Conservation (phyloP, 2,329 filamentous ascomycete species). For the Penicillium sp. region DNA sequence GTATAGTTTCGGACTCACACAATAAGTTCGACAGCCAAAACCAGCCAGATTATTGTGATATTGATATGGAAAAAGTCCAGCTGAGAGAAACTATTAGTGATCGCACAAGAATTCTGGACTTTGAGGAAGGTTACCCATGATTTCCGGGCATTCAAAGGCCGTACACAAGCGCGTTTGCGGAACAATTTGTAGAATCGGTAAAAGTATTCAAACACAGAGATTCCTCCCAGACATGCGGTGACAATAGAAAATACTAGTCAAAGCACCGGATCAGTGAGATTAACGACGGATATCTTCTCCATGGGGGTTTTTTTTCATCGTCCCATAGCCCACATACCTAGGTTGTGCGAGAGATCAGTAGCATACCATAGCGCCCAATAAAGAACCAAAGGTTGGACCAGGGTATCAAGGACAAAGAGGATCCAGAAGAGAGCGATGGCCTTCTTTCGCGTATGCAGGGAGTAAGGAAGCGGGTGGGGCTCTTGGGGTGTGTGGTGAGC, state of each 20-base stretch:
- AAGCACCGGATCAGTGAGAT: too few relatives aligned
- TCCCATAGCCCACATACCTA: too few relatives aligned
- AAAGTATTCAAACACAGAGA: slow-evolving; percentile 45
- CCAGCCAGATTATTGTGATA: slow-evolving; percentile 46
- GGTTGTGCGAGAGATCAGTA: slow-evolving; percentile 47
- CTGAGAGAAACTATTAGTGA: slow-evolving; percentile 23
- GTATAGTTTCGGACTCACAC: slow-evolving; percentile 42
- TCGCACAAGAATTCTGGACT: background rate
- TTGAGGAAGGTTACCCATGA: too few relatives aligned
- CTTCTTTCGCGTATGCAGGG: slow-evolving; percentile 53
- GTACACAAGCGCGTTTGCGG: slow-evolving; percentile 35
- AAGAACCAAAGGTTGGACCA: slow-evolving; percentile 58
- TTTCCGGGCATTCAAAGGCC: slow-evolving; percentile 41
- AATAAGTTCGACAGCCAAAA: slow-evolving; percentile 43
- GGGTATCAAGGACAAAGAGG: slow-evolving; percentile 58
- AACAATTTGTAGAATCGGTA: slow-evolving; percentile 42
- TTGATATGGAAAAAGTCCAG: slow-evolving; percentile 49
- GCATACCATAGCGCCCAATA: slow-evolving; percentile 63
- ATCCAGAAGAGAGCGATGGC: slow-evolving; percentile 59
- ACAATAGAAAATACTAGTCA: slow-evolving; percentile 47
- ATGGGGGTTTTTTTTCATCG: too few relatives aligned
- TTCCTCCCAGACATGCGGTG: slow-evolving; percentile 40
- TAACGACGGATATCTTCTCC: too few relatives aligned
- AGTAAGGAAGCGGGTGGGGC: slow-evolving; percentile 56
- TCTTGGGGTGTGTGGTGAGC: slow-evolving; percentile 21